Evolutionary conservation across 1,284 basidiomycete genomes (phyloP).

Genomic region (Pascua guehoae): DNA sequence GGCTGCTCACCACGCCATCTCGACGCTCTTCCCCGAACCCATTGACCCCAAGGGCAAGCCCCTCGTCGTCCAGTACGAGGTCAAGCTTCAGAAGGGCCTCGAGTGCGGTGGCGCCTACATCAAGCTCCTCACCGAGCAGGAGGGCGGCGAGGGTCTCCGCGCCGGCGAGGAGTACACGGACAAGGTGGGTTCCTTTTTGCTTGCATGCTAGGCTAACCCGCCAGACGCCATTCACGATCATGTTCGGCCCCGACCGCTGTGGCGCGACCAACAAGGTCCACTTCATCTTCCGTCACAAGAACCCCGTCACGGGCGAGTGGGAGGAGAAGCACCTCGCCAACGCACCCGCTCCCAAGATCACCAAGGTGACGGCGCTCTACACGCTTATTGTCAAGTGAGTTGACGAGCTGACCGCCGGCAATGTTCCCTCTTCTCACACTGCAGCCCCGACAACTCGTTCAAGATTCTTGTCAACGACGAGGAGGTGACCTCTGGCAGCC

Average conservation of each 20-base stretch:
- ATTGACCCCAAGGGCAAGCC: slow-evolving; percentile 83
- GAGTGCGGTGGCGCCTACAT: slow-evolving; percentile 99
- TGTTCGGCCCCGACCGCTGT: slow-evolving; percentile 75
- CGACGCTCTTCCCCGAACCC: slow-evolving; percentile 71
- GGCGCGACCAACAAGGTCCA: slow-evolving; percentile 63
- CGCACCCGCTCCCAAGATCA: slow-evolving; percentile 78
- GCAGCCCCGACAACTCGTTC: slow-evolving; percentile 81
- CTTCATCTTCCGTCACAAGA: slow-evolving; percentile 97
- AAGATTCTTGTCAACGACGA: slow-evolving; percentile 90
- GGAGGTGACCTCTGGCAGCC: slow-evolving; percentile 69
- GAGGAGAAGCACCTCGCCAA: slow-evolving; percentile 95
- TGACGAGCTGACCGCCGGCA: too few species aligned
- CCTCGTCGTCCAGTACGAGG: slow-evolving; percentile 96
- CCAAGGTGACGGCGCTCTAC: slow-evolving; percentile 86
- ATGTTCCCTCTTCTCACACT: too few species aligned
- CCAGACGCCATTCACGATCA: slow-evolving; percentile 88
- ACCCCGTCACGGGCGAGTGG: slow-evolving; percentile 80
- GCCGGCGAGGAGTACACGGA: slow-evolving; percentile 92
- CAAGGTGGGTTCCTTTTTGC: slow-evolving; percentile 49
- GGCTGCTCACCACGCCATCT: slow-evolving; percentile 78
- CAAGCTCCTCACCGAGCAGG: slow-evolving; percentile 71
- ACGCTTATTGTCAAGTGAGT: slow-evolving; percentile 72
- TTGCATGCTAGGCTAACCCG: too few species aligned
- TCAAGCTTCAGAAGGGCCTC: slow-evolving; percentile 98
- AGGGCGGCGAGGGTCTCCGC: slow-evolving; percentile 70